Evolutionary conservation across 2,329 filamentous ascomycete genomes (phyloP), one percentile per base, ranked within the genome.

Genomic region (Colletotrichum eleusines): DNA sequence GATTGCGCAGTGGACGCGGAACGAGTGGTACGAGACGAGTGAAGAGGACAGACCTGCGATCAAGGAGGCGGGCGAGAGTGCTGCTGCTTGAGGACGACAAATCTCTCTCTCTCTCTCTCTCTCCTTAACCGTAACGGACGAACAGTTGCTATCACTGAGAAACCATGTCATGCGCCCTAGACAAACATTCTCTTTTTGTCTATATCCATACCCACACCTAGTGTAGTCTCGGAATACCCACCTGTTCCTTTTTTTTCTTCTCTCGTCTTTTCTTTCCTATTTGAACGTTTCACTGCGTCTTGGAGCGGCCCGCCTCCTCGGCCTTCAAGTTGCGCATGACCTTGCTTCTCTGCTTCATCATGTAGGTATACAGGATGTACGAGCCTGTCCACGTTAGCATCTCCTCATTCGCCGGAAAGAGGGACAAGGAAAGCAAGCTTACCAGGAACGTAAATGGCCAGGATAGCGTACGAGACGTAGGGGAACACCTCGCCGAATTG

Each of bases 341-440:
- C 87, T 94, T 97, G 74, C 89, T 87, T 75, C 95, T 87, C 87
- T 99, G 96, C 72, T 87, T 86, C 86, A 98, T 93, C 96, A 99
- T 98, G 82, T 99, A 93, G 28, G 93, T 94, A 79, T 96, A 98
- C 69, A 98, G 83, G 66, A 97, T 88, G 77, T 96, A 97, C 5
- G 93, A 77, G 84, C 94, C 92, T 84, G 46, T 5, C 20, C 2
- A 14, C 1, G 35, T 60, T 35, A 67, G 28, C 53, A 28, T 26
- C 33, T 31, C 42, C 12, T 12, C 8, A 33, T 8, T 3, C 1
- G 26, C 23, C 20, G 42, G 9, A n/a, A 23, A 50, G 35, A 23
- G 74, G 23, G 7, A 58, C 51, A 67, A 46, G 40, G 66, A 44
- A 48, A 12, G 42, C 5, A 20, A 63, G 86, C 89, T 78, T 84